Conservation (phyloP, 352 stramenopile species). For the Phytopythium kandeliae region DNA sequence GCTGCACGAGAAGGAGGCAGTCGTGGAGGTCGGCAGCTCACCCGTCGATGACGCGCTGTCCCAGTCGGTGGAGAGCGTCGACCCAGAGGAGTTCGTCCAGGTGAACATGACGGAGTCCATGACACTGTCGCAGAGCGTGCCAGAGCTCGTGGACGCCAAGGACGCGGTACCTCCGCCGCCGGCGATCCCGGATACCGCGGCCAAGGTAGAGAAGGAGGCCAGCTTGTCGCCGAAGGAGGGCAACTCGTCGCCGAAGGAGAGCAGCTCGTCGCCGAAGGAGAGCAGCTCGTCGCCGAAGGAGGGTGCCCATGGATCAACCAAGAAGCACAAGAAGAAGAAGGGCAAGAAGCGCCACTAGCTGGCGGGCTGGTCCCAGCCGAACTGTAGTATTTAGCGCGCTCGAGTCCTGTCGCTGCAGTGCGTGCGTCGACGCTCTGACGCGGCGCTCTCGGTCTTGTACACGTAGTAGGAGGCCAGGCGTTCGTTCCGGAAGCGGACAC, state of each 20-base stretch:
- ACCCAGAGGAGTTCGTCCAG: conserved; percentile 64
- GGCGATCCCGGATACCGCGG: conserved; percentile 11
- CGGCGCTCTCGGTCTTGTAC: conserved; percentile 3
- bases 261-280: too few relatives aligned
- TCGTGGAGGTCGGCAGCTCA: conserved; percentile 26
- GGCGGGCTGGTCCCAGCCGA: not conserved
- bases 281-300: too few relatives aligned
- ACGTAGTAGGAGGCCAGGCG: too few relatives aligned
- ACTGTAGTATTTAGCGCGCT: conserved; percentile 10
- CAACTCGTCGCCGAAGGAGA: too few relatives aligned
- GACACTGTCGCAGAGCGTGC: conserved; percentile 23
- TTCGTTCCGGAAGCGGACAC: too few relatives aligned
- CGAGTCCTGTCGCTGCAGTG: not conserved
- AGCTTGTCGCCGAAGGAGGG: too few relatives aligned
- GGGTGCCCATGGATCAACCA: conserved; percentile 19
- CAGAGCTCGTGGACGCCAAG: conserved; percentile 21
- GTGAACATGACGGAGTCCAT: conserved; percentile 51
- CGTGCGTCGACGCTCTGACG: too few relatives aligned
- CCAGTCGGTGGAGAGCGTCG: conserved; percentile 37
- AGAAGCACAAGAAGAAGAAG: conserved; percentile 63
- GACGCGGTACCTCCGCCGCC: conserved; percentile 8
- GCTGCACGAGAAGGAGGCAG: conserved; percentile 25
- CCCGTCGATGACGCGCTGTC: conserved; percentile 43
- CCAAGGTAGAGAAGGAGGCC: conserved; percentile 13
- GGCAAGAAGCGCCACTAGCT: conserved; percentile 41